A percentile compares a stretch with the other conserved stretches of the same genome.
phyloP scores from a whole-genome alignment of 1,139 yeast species.

The Trichomonascaceae sp. region DNA sequence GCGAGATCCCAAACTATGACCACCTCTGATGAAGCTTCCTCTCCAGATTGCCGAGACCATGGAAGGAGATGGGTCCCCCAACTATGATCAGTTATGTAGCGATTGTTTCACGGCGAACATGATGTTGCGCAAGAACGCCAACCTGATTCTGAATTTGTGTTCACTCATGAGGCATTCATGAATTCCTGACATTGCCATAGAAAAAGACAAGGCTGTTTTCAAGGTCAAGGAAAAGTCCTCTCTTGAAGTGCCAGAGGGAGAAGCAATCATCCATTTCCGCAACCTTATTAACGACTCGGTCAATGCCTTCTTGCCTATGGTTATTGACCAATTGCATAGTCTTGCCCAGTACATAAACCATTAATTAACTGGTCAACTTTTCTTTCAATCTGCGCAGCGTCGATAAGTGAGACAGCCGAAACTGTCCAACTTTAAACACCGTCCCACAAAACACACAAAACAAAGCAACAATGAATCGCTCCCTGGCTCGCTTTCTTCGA shows the following conservation, averaged over 20 bases:
- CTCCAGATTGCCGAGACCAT: constrained; percentile 95
- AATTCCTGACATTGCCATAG: constrained; percentile 73
- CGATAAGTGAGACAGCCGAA: no score
- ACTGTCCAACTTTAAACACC: no score
- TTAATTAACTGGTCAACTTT: no score
- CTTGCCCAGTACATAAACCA: constrained; percentile 97
- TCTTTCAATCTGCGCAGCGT: no score
- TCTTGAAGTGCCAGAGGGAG: constrained; percentile 86
- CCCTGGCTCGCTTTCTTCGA: no score
- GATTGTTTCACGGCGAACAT: constrained; percentile 93
- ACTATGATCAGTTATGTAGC: constrained; percentile 74
- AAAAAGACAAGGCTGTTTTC: constrained; percentile 60
- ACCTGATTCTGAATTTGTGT: constrained; percentile 76
- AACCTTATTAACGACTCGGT: constrained; percentile 88
- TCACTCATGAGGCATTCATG: constrained; percentile 91
- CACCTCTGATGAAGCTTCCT: constrained; percentile 95
- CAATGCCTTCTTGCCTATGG: constrained; percentile 84
- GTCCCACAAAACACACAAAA: no score
- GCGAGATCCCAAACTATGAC: constrained; percentile 95
- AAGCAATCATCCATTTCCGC: constrained; percentile 89
- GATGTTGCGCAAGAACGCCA: constrained; percentile 77
- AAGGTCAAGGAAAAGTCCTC: constrained; percentile 93
- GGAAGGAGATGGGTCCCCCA: constrained; percentile 84
- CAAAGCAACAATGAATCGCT: no score
- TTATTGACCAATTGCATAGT: constrained; percentile 87